Evolutionary conservation across 1,284 basidiomycete species (phyloP), one percentile per base, ranked within the genome.

Genomic region (Ceratobasidium sp.): DNA sequence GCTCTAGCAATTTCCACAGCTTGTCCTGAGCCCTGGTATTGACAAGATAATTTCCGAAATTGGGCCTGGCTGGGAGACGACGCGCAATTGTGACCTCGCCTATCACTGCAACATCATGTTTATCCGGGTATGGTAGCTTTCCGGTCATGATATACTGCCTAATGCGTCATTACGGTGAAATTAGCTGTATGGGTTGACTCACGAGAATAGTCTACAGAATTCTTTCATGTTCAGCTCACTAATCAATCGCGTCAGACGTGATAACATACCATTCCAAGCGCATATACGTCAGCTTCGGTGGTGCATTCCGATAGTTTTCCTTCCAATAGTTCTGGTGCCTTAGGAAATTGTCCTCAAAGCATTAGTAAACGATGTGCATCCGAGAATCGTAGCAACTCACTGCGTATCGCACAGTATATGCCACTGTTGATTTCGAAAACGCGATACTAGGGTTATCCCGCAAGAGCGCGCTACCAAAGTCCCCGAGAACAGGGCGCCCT

Each of bases 391-490:
- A n/a, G n/a, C n/a, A n/a, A n/a, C 15, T 40, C 49, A 52, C 7
- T 12, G 27, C 45, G 25, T 25, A 49, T 42, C 31, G 57, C n/a
- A 43, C 49, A 34, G 2, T 22, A 43, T 29, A 29, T 20, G n/a
- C 47, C 27, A 45, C 15, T n/a, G n/a, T n/a, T 6, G 43, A 47
- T 60, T 29, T 3, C 4, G 43, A n/a, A 43, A 62, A 47, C 20
- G 47, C 27, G 32, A 62, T 42, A 1, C 31, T 43, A 13, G 43
- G 22, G 6, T 20, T 22, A 34, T 35, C 6, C 45, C 15, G 25
- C n/a, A 62, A 20, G n/a, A 58, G 40, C 3, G 57, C 57, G 22
- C 38, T 62, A n/a, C 57, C 57, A 49, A 62, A 62, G 32, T 62
- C 57, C 20, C 43, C 32, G 10, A 62, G 43, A 42, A 47, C 13